Evolutionary conservation across 192 early-diverging fungal species (phyloP), one percentile per base, ranked within the genome.

Genomic region (Coemansia sp.): DNA sequence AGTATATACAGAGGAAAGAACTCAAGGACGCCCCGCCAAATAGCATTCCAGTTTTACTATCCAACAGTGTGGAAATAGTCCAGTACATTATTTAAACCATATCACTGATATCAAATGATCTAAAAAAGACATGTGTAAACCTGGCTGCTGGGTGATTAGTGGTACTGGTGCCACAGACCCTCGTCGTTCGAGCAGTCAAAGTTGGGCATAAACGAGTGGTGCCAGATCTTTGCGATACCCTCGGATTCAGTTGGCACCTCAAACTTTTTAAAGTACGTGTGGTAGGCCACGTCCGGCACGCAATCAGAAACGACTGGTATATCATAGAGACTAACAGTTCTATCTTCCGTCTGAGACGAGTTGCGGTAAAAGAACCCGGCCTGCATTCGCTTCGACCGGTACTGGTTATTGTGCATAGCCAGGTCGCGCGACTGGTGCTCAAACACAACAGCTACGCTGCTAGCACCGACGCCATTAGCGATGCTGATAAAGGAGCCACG

Each of bases 341-440:
- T 10, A 7, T 64, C 42, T 2, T 7, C 63, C 14, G 25, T 5
- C 31, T 17, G 62, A 7, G 66, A 36, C 3, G 12, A 29, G 12
- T 39, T 48, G 25, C 59, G 50, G 44, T 21, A 36, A 34, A 84
- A 51, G 38, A 73, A 72, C 44, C 73, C 67, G 3, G 81, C 75
- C 53, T 84, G 81, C 7, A 5, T 63, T 5, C 72, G 46, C 48
- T 85, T 80, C 4, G 88, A 82, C 32, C 95, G 84, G 63, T 88
- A 93, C 25, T 69, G 74, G 66, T 94, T 91, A 77, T 98, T 96
- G 75, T 95, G 95, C n/a, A 74, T 72, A 7, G 88, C 85, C 37
- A 95, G 68, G 1, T 87, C 89, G 76, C 77, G 93, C 85, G 65
- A 89, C 89, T 59, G 88, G 78, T 39, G 87, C 68, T 19, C 87